Conservation (phyloP, 768 basidiomycete species). For the Xanthoconium purpureum region DNA sequence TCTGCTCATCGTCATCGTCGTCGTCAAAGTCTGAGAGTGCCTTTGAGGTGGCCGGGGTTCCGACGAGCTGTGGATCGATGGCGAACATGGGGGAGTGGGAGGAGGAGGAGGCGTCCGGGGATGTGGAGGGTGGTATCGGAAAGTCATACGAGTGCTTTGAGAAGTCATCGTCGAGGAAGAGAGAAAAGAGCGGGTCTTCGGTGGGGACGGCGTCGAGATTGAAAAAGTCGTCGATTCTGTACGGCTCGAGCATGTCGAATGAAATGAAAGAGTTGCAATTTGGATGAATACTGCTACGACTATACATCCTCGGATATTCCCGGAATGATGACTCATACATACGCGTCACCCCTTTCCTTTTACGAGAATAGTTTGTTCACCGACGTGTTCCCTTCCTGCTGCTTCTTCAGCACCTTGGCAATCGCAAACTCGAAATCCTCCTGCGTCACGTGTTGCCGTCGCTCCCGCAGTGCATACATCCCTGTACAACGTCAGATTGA, state of each 20-base stretch:
- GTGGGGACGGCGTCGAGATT: conserved; percentile 52
- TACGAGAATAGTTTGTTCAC: conserved; percentile 89
- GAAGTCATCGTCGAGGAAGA: conserved; percentile 46
- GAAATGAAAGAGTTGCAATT: too few relatives aligned
- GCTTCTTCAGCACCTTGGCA: conserved; percentile 96
- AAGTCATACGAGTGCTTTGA: conserved; percentile 28
- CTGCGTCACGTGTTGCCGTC: conserved; percentile 95
- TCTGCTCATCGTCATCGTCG: conserved; percentile 35
- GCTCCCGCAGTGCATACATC: conserved; percentile 95
- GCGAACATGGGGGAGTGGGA: conserved; percentile 36
- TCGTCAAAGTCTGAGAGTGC: conserved; percentile 42
- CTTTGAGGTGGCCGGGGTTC: conserved; percentile 52
- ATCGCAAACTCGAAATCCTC: conserved; percentile 99
- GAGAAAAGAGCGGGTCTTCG: conserved; percentile 39
- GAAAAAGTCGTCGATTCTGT: conserved; percentile 56
- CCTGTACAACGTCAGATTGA: conserved; percentile 39
- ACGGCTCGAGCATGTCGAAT: conserved; percentile 21
- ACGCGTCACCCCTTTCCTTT: conserved; percentile 15
- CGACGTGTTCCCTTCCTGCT: conserved; percentile 91
- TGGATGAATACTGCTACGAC: background rate
- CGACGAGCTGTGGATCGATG: conserved; percentile 79
- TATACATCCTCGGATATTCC: conserved; percentile 3
- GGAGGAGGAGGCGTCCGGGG: conserved; percentile 20
- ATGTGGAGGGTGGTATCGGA: conserved; percentile 28
- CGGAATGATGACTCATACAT: conserved; percentile 12